Evolutionary conservation across 331 rosid species (phyloP), one percentile per base, ranked within the genome.

Genomic region (Malus hybrid): DNA sequence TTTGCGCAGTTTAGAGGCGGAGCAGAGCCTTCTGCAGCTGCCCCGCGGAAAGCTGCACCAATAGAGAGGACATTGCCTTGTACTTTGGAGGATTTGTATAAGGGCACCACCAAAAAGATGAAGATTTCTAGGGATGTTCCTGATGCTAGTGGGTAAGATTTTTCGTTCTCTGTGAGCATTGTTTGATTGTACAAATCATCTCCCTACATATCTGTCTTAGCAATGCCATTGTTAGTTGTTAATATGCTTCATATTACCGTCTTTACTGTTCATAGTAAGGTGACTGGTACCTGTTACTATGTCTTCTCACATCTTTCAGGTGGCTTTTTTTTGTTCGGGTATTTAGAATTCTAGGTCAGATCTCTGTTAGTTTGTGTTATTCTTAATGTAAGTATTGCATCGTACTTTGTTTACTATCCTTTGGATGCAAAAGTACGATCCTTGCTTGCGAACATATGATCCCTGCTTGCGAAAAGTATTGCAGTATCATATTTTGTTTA

Each of bases 41-140:
- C 59, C 42, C 81, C 81, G 6, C 82, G 95, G 81, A 94, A 94
- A 84, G 84, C 90, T 74, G 71, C 84, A 24, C 83, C 98, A 0
- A 90, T 94, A 18, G 92, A 90, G 85, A 84, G 85, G 74, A 85
- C 81, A 60, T 64, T 94, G 80, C 90, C 85, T 5, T 94, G 96
- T 82, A 90, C 85, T 86, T 85, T 94, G 84, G 97, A 90, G 82
- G 96, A 94, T 77, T 83, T 94, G 86, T 88, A 87, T 57, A 88
- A 90, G 85, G 98, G 98, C 44, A 91, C 98, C 73, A 91, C 90
- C 9, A 93, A 88, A 71, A 93, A 90, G 83, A 88, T 93, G 97
- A 93, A 93, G 87, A 91, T 93, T 68, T 91, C 97, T 31, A 87
- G 97, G 86, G 96, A 91, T 78, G 96, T 91, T 71, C 42, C 78